Evolutionary conservation across 192 early-diverging fungal genomes (phyloP).

Genomic region (Chytriomyces sp.): DNA sequence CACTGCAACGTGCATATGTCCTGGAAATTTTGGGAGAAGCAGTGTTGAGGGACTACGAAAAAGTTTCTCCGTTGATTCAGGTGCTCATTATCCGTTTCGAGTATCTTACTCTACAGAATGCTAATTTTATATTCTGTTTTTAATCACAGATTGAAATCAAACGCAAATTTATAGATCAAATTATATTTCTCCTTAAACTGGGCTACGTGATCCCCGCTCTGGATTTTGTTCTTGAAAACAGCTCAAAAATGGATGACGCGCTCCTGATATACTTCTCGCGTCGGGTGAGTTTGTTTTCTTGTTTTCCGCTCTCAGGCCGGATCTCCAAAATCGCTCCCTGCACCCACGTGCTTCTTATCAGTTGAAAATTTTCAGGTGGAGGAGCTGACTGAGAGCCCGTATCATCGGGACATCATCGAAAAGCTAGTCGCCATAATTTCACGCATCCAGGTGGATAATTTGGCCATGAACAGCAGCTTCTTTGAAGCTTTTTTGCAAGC

Average conservation of each 20-base stretch:
- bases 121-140: not conserved
- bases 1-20: constrained; percentile 16
- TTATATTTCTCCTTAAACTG: constrained; percentile 26
- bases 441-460: not conserved
- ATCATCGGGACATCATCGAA: not conserved
- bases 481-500: not conserved
- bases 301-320: not conserved
- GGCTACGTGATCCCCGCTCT: constrained; percentile 16
- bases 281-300: not conserved
- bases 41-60: constrained; percentile 22
- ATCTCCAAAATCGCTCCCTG: not conserved
- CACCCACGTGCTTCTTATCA: not conserved
- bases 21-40: constrained; percentile 19
- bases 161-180: constrained; percentile 22
- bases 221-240: not conserved
- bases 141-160: constrained; percentile 20
- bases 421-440: not conserved
- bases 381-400: not conserved
- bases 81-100: not conserved
- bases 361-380: not conserved
- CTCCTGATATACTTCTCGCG: constrained; percentile 17
- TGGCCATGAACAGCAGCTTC: not conserved
- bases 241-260: constrained; percentile 23
- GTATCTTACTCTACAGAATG: not conserved
- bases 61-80: constrained; percentile 15